Evolutionary conservation across 2,329 filamentous ascomycete species (phyloP), one percentile per base, ranked within the genome.

Genomic region (Aquanectria penicillioides): DNA sequence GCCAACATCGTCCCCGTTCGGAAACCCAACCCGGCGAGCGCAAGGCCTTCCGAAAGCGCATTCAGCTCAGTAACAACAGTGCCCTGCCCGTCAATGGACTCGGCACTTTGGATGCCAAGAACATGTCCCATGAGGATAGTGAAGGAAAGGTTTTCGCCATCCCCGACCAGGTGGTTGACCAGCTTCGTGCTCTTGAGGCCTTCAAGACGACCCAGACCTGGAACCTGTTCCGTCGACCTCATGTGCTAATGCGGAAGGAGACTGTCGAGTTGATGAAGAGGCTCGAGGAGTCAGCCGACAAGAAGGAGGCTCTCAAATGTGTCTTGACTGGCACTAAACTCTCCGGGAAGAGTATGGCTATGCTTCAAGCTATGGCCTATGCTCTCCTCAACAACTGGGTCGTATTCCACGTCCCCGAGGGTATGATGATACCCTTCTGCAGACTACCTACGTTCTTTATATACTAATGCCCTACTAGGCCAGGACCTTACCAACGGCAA

Each of bases 41-140:
- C 66, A 97, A 93, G 78, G 91, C 92, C 23, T 82, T 92, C 73
- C 89, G 93, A 65, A 97, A 96, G 81, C 88, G 92, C 67, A 92
- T 99, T 70, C 88, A 96, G 59, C 87, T 99, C 60, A 94, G 90
- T 81, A 99, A 98, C 79, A 91, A 92, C 76, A 98, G 97, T 78
- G 95, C 95, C 46, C 80, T 97, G 31, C 86, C 89, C 59, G 90
- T 98, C 7, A 73, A 81, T 20, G 90, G 87, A 10, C 81, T 97
- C 66, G 78, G 83, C 59, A 83, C 89, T 44, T 72, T 97, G 52
- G 82, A 77, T 11, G 73, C 77, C 9, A 79, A 83, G 62, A 84
- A 82, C 37, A 78, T 89, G 77, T 75, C 83, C 15, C 79, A 83
- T 52, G 76, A 79, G 25, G 80, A 81, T 28, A 83, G 85, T 47